A percentile compares a stretch with the other conserved stretches of the same genome.
Conservation (phyloP, 345 rosid species). For the Salix udensis region DNA sequence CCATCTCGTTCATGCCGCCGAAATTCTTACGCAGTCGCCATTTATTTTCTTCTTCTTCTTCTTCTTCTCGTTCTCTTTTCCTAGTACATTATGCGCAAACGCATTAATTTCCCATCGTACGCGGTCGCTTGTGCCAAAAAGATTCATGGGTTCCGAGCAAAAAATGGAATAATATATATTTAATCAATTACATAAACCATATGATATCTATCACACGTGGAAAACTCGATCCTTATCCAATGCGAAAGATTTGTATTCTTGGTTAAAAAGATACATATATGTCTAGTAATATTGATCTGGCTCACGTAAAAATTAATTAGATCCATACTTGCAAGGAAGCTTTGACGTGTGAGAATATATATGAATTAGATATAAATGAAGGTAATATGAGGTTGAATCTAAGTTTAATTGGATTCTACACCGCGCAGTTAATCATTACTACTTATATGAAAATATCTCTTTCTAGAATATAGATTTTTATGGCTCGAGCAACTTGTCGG, state of each 20-base stretch:
- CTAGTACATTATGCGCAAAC: no score
- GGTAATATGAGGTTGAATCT: no score
- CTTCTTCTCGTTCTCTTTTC: no score
- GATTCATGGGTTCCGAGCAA: neutral
- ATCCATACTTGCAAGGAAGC: neutral
- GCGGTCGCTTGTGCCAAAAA: constrained; percentile 1
- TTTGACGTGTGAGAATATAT: neutral
- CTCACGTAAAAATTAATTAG: neutral
- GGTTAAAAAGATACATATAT: neutral
- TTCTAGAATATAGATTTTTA: no score
- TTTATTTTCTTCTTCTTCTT: neutral
- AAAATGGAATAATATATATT: neutral
- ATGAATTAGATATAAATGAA: no score
- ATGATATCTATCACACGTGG: no score
- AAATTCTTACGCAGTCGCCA: neutral
- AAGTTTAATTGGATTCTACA: neutral
- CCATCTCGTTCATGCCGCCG: neutral
- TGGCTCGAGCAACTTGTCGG: neutral
- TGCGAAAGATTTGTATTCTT: neutral
- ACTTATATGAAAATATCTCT: no score
- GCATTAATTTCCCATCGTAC: neutral
- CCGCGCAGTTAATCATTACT: no score
- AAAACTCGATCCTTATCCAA: neutral
- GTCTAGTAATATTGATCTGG: neutral
- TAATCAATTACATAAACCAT: neutral